Conservation (phyloP, 805 yeast genomes). For the Tetrapisispora namnaoensis region DNA sequence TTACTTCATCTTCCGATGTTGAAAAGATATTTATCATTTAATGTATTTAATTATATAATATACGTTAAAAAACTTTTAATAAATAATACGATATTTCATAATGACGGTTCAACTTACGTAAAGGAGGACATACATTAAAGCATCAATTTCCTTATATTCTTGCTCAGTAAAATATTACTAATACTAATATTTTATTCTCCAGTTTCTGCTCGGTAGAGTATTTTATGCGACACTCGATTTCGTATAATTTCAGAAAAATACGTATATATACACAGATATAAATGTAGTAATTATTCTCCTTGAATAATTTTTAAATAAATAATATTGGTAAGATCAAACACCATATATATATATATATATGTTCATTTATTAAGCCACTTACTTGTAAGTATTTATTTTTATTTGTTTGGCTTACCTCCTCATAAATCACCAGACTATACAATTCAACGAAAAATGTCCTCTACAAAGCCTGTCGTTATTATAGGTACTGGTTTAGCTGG, state of each 20-base stretch:
- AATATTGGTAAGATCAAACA: too few species aligned
- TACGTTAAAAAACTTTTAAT: neutral
- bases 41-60: neutral
- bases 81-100: neutral
- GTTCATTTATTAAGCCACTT: too few species aligned
- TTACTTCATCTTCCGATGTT: neutral
- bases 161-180: neutral
- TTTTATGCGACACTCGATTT: neutral
- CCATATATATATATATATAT: too few species aligned
- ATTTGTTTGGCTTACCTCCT: too few species aligned
- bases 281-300: neutral
- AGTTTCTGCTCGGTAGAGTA: too few species aligned
- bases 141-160: neutral
- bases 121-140: neutral
- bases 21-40: neutral
- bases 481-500: conserved; percentile 54
- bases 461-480: conserved; percentile 32
- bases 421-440: too few species aligned
- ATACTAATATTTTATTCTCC: neutral
- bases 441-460: neutral
- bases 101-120: neutral
- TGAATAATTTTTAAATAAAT: neutral
- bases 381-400: too few species aligned
- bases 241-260: conserved; percentile 1
- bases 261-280: too few species aligned